Percentiles rank a stretch among this genome's conserved stretches.
These are phyloP conservation scores for Pleurotus tuoliensis DNA, from an alignment of 768 basidiomycete species.

Conservation along the genomic window DNA sequence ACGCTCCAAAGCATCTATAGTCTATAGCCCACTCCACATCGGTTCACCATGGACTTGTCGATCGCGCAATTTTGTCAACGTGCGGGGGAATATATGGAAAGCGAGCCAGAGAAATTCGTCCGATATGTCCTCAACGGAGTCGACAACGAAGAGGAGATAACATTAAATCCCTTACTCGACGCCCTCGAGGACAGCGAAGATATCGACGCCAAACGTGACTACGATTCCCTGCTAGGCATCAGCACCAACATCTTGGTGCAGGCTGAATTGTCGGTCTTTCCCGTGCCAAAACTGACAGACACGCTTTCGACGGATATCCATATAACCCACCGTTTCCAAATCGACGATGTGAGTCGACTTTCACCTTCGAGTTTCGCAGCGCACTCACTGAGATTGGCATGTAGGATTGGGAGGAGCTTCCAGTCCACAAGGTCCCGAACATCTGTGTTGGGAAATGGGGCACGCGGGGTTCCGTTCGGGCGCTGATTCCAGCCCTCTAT, in stretches of 20 bases:
- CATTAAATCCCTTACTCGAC: conserved; percentile 16
- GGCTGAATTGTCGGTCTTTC: conserved; percentile 8
- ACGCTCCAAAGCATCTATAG: too few relatives aligned
- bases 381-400: too few relatives aligned
- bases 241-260: conserved; percentile 9
- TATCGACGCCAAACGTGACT: conserved; percentile 12
- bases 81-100: neutral
- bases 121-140: conserved; percentile 16
- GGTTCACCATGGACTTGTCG: too few relatives aligned
- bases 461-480: neutral
- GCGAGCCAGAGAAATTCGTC: conserved; percentile 5
- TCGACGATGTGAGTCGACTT: conserved; percentile 5
- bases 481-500: conserved; percentile 2
- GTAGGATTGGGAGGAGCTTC: neutral
- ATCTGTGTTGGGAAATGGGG: conserved; percentile 8
- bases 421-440: conserved; percentile 6
- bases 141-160: conserved; percentile 5
- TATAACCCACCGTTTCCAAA: conserved; percentile 9
- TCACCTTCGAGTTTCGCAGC: neutral
- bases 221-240: conserved; percentile 20
- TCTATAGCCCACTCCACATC: too few relatives aligned
- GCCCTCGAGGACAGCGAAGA: neutral
- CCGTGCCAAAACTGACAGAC: conserved; percentile 13
- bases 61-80: neutral
- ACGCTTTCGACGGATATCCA: conserved; percentile 16